Conservation (phyloP, 2,329 filamentous ascomycete species). For the Clonostachys rhizophaga region DNA sequence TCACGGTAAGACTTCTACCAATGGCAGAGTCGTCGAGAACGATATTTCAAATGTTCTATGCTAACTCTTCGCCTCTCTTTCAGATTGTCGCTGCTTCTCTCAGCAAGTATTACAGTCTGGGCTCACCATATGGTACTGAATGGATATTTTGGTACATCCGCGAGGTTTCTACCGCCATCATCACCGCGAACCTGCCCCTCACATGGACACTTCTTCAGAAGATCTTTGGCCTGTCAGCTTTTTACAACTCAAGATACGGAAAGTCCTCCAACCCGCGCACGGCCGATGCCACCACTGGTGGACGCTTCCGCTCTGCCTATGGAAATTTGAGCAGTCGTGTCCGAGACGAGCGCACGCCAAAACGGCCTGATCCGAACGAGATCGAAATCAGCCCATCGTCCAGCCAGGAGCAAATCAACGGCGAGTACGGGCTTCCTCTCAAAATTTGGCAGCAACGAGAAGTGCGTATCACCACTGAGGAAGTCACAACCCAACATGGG, state of each 20-base stretch:
- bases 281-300: conserved; percentile 10
- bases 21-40: background rate
- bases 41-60: background rate
- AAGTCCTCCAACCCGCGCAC: no score
- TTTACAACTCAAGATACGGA: conserved; percentile 11
- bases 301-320: conserved; percentile 5
- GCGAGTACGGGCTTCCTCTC: conserved; percentile 20
- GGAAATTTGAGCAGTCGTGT: conserved; percentile 10
- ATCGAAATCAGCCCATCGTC: conserved; percentile 4
- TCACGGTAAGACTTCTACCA: conserved; percentile 29
- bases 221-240: conserved; percentile 25
- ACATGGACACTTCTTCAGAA: conserved; percentile 32
- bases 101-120: conserved; percentile 35
- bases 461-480: conserved; percentile 13
- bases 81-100: conserved; percentile 1
- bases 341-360: conserved; percentile 13
- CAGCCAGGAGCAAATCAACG: conserved; percentile 31
- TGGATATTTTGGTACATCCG: conserved; percentile 39
- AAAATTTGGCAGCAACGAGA: conserved; percentile 27
- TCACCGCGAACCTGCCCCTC: conserved; percentile 34
- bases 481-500: no score
- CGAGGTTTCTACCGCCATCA: conserved; percentile 34
- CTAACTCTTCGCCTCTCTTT: background rate
- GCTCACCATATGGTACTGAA: conserved; percentile 24
- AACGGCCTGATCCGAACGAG: conserved; percentile 5